Percentiles rank a stretch among this genome's conserved stretches.
Conservation (phyloP, 352 stramenopile genomes). For the Nothophytophthora sp. region DNA sequence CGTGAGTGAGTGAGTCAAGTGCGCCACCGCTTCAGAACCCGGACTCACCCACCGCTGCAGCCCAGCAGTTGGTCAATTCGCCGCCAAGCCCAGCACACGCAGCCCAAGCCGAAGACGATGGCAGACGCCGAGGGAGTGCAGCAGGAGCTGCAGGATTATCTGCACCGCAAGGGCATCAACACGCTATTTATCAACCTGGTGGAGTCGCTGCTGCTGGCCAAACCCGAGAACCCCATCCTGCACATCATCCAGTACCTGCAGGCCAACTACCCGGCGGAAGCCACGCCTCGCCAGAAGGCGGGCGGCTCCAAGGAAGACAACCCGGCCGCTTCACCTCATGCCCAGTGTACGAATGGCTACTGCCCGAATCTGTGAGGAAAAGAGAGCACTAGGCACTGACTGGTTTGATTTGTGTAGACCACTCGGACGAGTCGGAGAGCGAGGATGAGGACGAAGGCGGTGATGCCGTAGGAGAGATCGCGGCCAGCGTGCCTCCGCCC, state of each 20-base stretch:
- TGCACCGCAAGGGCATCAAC: slow-evolving; percentile 93
- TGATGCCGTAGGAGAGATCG: slow-evolving; percentile 85
- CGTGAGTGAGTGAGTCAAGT: neutral
- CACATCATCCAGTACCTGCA: slow-evolving; percentile 92
- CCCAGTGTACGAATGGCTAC: slow-evolving; percentile 23
- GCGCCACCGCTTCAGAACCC: no score
- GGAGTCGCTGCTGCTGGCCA: slow-evolving; percentile 88
- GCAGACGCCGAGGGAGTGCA: slow-evolving; percentile 87
- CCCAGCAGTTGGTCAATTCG: no score
- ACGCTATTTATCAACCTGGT: slow-evolving; percentile 93
- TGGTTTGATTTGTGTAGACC: slow-evolving; percentile 34
- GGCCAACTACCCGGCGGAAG: slow-evolving; percentile 87
- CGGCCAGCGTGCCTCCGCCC: slow-evolving; percentile 47
- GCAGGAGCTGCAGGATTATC: slow-evolving; percentile 91
- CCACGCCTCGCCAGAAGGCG: slow-evolving; percentile 42
- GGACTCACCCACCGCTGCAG: no score
- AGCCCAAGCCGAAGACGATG: slow-evolving; percentile 39
- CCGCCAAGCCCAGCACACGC: neutral
- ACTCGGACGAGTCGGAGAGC: slow-evolving; percentile 88
- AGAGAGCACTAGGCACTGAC: neutral
- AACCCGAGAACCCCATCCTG: slow-evolving; percentile 87
- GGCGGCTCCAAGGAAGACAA: slow-evolving; percentile 50
- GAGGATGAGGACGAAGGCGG: slow-evolving; percentile 84
- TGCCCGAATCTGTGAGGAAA: neutral
- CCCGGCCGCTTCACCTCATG: slow-evolving; percentile 37